phyloP scores from a whole-genome alignment of 768 basidiomycete genomes.

The Boletellus emodensis region DNA sequence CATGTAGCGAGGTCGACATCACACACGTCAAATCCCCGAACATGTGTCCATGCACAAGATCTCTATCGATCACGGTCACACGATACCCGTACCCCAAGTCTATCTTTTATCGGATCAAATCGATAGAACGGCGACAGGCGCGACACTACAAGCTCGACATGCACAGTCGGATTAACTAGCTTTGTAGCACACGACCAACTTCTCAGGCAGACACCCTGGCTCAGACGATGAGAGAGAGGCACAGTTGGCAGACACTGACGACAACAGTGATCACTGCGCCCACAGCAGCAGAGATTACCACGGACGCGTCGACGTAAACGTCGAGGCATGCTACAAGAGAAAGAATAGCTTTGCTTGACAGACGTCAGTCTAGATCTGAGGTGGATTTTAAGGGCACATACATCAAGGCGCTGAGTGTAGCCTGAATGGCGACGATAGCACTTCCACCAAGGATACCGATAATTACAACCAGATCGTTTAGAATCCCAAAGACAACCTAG shows the following conservation, averaged over 20 bases:
- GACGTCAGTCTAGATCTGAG: neutral
- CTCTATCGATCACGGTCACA: too few relatives aligned
- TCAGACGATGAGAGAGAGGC: slow-evolving; percentile 1
- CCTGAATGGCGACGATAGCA: slow-evolving; percentile 4
- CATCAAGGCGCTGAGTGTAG: slow-evolving; percentile 8
- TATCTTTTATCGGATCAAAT: neutral
- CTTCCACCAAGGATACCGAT: neutral
- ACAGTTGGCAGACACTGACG: neutral
- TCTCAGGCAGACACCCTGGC: neutral
- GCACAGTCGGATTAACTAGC: slow-evolving; percentile 1
- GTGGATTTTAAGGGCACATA: neutral
- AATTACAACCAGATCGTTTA: slow-evolving; percentile 7
- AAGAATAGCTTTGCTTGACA: neutral
- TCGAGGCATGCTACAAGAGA: slow-evolving; percentile 13
- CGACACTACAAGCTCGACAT: slow-evolving; percentile 8
- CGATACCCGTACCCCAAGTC: neutral
- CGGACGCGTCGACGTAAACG: neutral
- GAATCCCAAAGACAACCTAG: neutral
- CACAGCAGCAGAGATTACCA: slow-evolving; percentile 2
- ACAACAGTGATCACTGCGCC: slow-evolving; percentile 8
- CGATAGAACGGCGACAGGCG: slow-evolving; percentile 3
- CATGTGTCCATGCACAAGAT: too few relatives aligned
- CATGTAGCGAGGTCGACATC: too few relatives aligned
- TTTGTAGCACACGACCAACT: neutral
- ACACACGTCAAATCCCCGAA: too few relatives aligned